Percentiles rank a stretch among this genome's conserved stretches.
phyloP scores from a whole-genome alignment of 2,329 filamentous ascomycete genomes.

The Rhynchosporium secalis region DNA sequence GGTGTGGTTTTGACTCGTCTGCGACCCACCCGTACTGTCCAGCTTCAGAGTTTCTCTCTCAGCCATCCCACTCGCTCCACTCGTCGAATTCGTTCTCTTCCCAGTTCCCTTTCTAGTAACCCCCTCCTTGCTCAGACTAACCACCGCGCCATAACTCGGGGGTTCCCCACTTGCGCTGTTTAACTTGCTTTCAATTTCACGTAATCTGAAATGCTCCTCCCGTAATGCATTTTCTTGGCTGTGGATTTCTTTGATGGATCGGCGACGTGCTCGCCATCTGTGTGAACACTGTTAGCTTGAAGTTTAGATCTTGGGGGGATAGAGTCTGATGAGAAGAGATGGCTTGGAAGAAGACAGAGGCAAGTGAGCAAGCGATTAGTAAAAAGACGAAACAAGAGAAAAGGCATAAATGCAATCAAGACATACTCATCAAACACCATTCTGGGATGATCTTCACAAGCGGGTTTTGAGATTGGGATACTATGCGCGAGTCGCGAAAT shows the following conservation, averaged over 20 bases:
- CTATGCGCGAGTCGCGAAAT: too few relatives aligned
- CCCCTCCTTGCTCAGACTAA: neutral
- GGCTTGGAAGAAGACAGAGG: neutral
- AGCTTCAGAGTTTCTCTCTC: neutral
- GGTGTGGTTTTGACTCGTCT: neutral
- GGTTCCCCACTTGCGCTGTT: constrained; percentile 36
- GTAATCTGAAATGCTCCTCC: constrained; percentile 49
- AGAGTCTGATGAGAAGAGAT: neutral
- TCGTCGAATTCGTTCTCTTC: constrained; percentile 8
- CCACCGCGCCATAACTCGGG: constrained; percentile 15
- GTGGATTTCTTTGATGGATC: constrained; percentile 41
- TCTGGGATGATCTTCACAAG: neutral
- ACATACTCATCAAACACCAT: too few relatives aligned
- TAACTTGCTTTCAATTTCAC: constrained; percentile 46
- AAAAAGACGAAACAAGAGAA: too few relatives aligned
- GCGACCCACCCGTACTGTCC: neutral
- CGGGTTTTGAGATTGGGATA: too few relatives aligned
- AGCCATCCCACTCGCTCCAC: neutral
- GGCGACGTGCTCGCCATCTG: constrained; percentile 20
- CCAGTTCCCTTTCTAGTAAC: neutral
- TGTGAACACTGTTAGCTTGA: neutral
- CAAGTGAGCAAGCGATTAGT: too few relatives aligned
- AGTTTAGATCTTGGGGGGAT: neutral
- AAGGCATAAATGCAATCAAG: too few relatives aligned
- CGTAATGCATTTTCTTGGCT: constrained; percentile 55